Evolutionary conservation across 306 rosid genomes (phyloP).

Genomic region (Astragalus membranaceus): DNA sequence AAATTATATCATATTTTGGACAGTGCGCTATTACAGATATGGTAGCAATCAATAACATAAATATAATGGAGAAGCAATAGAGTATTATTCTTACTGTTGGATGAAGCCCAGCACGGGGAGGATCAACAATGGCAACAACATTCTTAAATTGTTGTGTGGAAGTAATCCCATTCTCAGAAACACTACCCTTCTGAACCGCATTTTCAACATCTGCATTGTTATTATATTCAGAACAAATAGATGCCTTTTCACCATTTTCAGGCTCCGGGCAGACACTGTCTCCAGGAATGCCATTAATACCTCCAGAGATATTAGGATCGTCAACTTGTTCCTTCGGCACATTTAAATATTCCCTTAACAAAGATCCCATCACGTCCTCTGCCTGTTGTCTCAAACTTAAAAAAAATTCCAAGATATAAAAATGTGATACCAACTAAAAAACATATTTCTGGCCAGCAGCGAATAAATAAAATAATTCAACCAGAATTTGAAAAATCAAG

Average conservation of each 20-base stretch:
- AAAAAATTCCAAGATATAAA: too few species aligned
- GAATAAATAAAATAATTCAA: constrained; percentile 5
- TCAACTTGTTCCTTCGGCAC: constrained; percentile 42
- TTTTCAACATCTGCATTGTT: constrained; percentile 29
- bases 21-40: too few species aligned
- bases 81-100: constrained; percentile 68
- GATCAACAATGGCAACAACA: constrained; percentile 94
- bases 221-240: constrained; percentile 36
- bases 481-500: constrained; percentile 4
- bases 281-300: constrained; percentile 20
- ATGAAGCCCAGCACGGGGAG: constrained; percentile 94
- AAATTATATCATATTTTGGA: too few species aligned
- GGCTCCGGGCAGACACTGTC: constrained; percentile 33
- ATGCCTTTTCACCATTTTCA: constrained; percentile 33
- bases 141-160: constrained; percentile 46
- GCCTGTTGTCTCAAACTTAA: too few species aligned
- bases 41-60: too few species aligned
- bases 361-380: too few species aligned
- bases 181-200: constrained; percentile 29
- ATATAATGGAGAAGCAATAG: not conserved
- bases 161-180: constrained; percentile 41
- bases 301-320: constrained; percentile 24
- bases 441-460: too few species aligned
- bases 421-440: too few species aligned
- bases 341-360: too few species aligned